Conservation (phyloP, 495 filamentous ascomycete genomes). For the Aspergillus carlsbadensis region DNA sequence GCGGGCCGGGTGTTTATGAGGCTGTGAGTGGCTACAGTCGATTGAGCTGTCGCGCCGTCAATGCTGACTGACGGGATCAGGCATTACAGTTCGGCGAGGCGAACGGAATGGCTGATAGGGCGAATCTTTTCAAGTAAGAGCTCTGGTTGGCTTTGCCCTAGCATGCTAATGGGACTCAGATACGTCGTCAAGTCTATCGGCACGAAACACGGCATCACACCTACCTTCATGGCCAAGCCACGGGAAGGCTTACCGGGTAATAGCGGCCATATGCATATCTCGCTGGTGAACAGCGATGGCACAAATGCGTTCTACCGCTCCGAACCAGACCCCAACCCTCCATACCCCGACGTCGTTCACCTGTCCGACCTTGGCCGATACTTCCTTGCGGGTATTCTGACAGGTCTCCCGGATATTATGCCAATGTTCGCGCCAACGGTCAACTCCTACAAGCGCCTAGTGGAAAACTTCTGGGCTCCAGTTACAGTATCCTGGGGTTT, state of each 20-base stretch:
- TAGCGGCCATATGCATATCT: constrained; percentile 93
- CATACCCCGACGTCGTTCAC: constrained; percentile 70
- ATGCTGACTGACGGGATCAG: constrained; percentile 29
- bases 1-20: constrained; percentile 93
- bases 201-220: constrained; percentile 83
- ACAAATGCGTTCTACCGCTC: constrained; percentile 81
- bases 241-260: constrained; percentile 87
- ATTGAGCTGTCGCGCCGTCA: not conserved
- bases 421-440: constrained; percentile 89
- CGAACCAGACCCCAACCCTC: constrained; percentile 63
- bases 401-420: constrained; percentile 93
- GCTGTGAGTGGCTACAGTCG: constrained; percentile 53
- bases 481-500: constrained; percentile 97
- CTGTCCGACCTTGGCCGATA: constrained; percentile 88
- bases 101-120: constrained; percentile 84
- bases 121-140: constrained; percentile 83
- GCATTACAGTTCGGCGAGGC: constrained; percentile 84
- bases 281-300: constrained; percentile 58
- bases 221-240: constrained; percentile 99
- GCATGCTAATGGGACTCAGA: constrained; percentile 29
- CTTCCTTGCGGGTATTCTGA: constrained; percentile 87
- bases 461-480: constrained; percentile 99
- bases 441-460: constrained; percentile 95
- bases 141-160: not conserved
- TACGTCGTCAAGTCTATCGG: constrained; percentile 86